Evolutionary conservation across 1,284 basidiomycete species (phyloP), one percentile per base, ranked within the genome.

Genomic region (Tilletia indica): DNA sequence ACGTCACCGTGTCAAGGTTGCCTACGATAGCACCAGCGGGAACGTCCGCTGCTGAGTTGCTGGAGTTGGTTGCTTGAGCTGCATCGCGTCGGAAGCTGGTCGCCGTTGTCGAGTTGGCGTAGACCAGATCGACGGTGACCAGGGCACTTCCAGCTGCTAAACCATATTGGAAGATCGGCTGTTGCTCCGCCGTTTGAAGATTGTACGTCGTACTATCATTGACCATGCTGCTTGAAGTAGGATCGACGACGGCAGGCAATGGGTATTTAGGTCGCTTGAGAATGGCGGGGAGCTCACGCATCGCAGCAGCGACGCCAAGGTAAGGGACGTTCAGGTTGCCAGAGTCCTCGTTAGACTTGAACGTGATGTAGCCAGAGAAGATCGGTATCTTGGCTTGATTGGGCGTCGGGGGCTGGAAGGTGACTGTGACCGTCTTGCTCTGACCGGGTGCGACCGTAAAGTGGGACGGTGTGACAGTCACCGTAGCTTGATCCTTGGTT

Each of bases 261-360:
- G 76, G 67, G 70, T 72, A 68, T 67, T 68, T n/a, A 70, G 70
- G 9, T 14, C 42, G 42, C 9, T 68, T 67, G 2, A 61, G 63
- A 4, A 34, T 31, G 25, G 25, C 34, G 25, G 21, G 56, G 21
- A 58, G 56, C 5, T 87, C 89, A 78, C 89, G 94, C 85, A 64
- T 14, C 12, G 38, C 21, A 3, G 88, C 83, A 73, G 90, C 87
- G 85, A 87, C 89, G 3, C 89, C 89, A 56, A 88, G 88, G 61
- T 64, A 64, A 9, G 61, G 34, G 14, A 39, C 61, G 61, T 8
- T 36, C 12, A 64, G 11, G 12, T 34, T 16, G 36, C 61, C 61
- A 21, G 39, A 42, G 34, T 64, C 36, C 34, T 64, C 36, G 36
- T 64, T 21, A 9, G 61, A 64, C 14, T 39, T 42, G 34, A 39